Conservation (phyloP, 2,329 filamentous ascomycete species). For the Verticillium klebahnii region DNA sequence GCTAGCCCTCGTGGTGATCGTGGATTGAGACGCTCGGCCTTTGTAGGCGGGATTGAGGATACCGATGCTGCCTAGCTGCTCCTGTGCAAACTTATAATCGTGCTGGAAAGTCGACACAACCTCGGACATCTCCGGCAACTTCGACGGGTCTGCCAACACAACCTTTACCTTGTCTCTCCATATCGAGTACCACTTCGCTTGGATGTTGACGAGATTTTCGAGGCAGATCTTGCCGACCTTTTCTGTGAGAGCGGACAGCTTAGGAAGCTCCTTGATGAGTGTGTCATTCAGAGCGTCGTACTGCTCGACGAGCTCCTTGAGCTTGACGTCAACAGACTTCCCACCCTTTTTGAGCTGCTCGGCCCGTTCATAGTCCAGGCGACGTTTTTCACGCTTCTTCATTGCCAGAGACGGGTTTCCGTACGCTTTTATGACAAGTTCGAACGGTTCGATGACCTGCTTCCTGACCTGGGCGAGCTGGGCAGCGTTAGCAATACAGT, state of each 20-base stretch:
- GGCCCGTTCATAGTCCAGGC: constrained; percentile 81
- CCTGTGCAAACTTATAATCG: constrained; percentile 74
- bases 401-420: constrained; percentile 83
- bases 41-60: constrained; percentile 72
- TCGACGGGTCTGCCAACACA: constrained; percentile 61
- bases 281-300: constrained; percentile 91
- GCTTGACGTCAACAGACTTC: constrained; percentile 83
- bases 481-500: neutral
- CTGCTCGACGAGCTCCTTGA: constrained; percentile 77
- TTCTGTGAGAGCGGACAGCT: constrained; percentile 75
- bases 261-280: constrained; percentile 85
- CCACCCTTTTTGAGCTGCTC: constrained; percentile 73
- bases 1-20: constrained; percentile 55
- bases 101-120: constrained; percentile 74
- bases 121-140: constrained; percentile 64
- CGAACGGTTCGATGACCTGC: constrained; percentile 80
- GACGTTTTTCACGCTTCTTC: constrained; percentile 90
- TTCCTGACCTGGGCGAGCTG: constrained; percentile 65
- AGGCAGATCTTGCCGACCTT: constrained; percentile 76
- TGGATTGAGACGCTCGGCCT: constrained; percentile 55
- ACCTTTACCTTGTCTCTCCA: constrained; percentile 80
- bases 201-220: constrained; percentile 77
- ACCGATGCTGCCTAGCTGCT: constrained; percentile 63
- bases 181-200: constrained; percentile 75
- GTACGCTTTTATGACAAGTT: constrained; percentile 73